A percentile compares a stretch with the other conserved stretches of the same genome.
phyloP scores from a whole-genome alignment of 2,329 filamentous ascomycete genomes.

The Colletotrichum echinochloae region DNA sequence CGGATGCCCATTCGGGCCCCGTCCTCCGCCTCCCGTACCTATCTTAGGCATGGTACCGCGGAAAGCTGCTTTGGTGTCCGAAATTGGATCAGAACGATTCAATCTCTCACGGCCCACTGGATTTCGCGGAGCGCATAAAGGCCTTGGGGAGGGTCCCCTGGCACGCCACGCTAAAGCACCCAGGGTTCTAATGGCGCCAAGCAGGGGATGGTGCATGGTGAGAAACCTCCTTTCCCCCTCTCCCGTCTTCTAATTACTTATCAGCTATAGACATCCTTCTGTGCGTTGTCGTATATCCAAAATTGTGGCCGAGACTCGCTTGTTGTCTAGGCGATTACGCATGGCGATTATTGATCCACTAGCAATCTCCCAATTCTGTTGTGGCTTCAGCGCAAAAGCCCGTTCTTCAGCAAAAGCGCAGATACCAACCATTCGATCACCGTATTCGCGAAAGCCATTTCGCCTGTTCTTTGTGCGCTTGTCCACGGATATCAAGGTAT shows the following conservation, averaged over 20 bases:
- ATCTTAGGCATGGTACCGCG: conserved; percentile 32
- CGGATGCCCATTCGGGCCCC: conserved; percentile 29
- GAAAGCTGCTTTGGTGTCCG: conserved; percentile 34
- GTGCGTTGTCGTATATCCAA: conserved; percentile 11
- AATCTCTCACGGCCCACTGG: conserved; percentile 41
- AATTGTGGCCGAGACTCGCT: background rate
- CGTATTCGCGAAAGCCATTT: conserved; percentile 3
- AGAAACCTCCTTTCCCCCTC: conserved; percentile 16
- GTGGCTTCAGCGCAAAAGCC: background rate
- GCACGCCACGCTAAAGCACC: conserved; percentile 22
- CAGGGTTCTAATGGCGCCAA: conserved; percentile 23
- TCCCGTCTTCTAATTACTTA: background rate
- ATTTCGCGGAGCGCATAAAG: conserved; percentile 42
- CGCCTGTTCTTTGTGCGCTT: background rate
- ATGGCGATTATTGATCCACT: conserved; percentile 11
- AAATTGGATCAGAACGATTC: conserved; percentile 33
- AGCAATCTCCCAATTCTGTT: conserved; percentile 22
- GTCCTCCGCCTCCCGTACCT: conserved; percentile 33
- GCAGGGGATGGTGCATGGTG: conserved; percentile 29
- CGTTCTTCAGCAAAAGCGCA: background rate
- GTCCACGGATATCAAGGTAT: background rate
- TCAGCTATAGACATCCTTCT: background rate
- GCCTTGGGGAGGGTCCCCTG: conserved; percentile 29
- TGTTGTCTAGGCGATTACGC: background rate
- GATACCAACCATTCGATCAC: background rate